A percentile compares a stretch with the other conserved stretches of the same genome.
These are phyloP conservation scores for Coemansia sp. DNA, from an alignment of 192 early-diverging fungal genomes.

Conservation along the genomic window DNA sequence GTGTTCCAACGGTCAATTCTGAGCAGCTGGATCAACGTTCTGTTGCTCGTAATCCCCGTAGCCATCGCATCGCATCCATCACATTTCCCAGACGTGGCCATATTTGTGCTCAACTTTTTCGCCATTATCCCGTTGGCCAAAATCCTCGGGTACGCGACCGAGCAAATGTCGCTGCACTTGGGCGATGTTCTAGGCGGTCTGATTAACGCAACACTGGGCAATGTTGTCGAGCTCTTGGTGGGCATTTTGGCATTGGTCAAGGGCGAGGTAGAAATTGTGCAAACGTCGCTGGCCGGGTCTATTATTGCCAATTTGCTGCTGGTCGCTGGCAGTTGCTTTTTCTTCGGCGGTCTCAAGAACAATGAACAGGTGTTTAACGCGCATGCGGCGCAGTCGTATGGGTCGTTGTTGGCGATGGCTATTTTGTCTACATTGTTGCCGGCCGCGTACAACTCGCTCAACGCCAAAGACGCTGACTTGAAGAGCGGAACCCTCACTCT, in stretches of 20 bases:
- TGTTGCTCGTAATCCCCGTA: slow-evolving; percentile 76
- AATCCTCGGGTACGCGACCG: slow-evolving; percentile 70
- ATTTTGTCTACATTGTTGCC: slow-evolving; percentile 69
- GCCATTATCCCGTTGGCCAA: slow-evolving; percentile 91
- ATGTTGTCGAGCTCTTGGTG: slow-evolving; percentile 85
- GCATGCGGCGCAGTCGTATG: slow-evolving; percentile 73
- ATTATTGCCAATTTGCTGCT: slow-evolving; percentile 86
- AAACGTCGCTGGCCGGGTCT: slow-evolving; percentile 85
- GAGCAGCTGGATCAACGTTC: slow-evolving; percentile 65
- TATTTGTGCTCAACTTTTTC: slow-evolving; percentile 85
- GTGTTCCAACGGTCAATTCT: slow-evolving; percentile 55
- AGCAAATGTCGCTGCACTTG: slow-evolving; percentile 62
- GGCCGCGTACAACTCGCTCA: slow-evolving; percentile 59
- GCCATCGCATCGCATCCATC: slow-evolving; percentile 64
- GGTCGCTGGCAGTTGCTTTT: slow-evolving; percentile 84
- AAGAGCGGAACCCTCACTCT: slow-evolving; percentile 56
- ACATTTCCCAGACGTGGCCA: slow-evolving; percentile 62
- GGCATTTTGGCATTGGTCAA: slow-evolving; percentile 76
- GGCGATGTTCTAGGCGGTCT: slow-evolving; percentile 78
- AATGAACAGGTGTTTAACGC: slow-evolving; percentile 68
- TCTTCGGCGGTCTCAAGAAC: slow-evolving; percentile 76
- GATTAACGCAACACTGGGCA: slow-evolving; percentile 77
- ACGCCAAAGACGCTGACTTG: slow-evolving; percentile 42
- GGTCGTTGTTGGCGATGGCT: slow-evolving; percentile 64
- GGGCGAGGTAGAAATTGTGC: slow-evolving; percentile 77